Base-by-base conservation (phyloP, 305 asterid genomes). In the Fraxinus platypoda region DNA sequence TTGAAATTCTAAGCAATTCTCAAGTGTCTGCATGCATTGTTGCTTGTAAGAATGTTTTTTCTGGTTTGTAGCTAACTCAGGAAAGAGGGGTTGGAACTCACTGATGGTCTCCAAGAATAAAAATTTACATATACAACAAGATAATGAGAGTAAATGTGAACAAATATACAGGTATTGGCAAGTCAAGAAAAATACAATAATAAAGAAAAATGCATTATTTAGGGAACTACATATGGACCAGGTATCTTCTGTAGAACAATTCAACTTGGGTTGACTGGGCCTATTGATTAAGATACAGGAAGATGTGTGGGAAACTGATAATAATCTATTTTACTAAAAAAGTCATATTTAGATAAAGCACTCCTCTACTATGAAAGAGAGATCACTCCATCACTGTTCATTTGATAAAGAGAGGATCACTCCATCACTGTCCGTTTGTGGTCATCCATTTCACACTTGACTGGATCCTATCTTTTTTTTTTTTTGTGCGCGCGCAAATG, bases 401-500 rank as follows among this genome's bases (percentile, higher is more conserved):
- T 37, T 37, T 37, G 43, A 37, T 37, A 37, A 37, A 37, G 43
- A 37, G 43, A 37, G 43, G 43, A 37, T 37, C 43, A 37, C 9
- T 37, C 43, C 11, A 7, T 37, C 43, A 1, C 43, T 37, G 11
- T 37, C 43, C 11, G 7, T 37, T 37, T 37, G 43, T 37, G 43
- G 43, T 37, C 43, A 37, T 38, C 46, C 13, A 9, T 38, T 38
- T 38, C 12, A 38, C 46, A 8, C 46, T 38, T 38, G 2, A 1
- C 2, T 38, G 46, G 13, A 8, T 38, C 13, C 13, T 37, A 7
- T 37, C 8, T 1, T 37, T 1, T 8, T 1, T 8, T 37, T 37
- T 37, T 7, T 37, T 37, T 33, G 4, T 33, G 37, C 37, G 91
- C 83, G 52, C 87, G 85, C 83, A 77, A 88, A 74, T 33, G 86